Conservation (phyloP, 2,329 filamentous ascomycete species). For the Lanzia echinophila region DNA sequence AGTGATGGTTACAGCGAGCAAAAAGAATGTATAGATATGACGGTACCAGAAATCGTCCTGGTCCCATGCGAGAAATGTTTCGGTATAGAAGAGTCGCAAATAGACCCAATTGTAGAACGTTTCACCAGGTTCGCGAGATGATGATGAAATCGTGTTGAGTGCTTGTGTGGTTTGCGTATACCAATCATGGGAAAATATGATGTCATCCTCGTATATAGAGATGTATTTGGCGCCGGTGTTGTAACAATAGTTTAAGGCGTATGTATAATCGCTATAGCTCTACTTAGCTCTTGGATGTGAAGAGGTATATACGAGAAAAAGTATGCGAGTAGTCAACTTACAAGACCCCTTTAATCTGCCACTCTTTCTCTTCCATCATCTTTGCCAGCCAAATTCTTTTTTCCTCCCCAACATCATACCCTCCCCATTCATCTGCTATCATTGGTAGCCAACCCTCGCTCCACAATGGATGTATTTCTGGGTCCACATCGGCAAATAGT, state of each 20-base stretch:
- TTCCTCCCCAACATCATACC: neutral
- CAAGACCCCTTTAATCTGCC: conserved; percentile 1
- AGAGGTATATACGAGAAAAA: neutral
- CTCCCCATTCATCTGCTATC: conserved; percentile 1
- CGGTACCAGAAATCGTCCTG: conserved; percentile 12
- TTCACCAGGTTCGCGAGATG: neutral
- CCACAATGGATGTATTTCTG: conserved; percentile 2
- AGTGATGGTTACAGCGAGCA: neutral
- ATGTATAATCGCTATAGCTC: conserved; percentile 27
- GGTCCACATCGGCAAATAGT: neutral
- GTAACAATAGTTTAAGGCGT: conserved; percentile 28
- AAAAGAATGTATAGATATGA: conserved; percentile 9
- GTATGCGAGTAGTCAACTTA: neutral
- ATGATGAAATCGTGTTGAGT: conserved; percentile 10
- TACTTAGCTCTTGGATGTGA: neutral
- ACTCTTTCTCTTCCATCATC: neutral
- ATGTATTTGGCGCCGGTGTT: conserved; percentile 28
- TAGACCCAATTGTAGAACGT: conserved; percentile 14
- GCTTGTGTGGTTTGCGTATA: conserved; percentile 24
- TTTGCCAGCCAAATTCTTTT: neutral
- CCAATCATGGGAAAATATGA: conserved; percentile 34
- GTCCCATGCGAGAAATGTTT: conserved; percentile 16
- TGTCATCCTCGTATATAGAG: conserved; percentile 34
- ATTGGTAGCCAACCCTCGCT: neutral
- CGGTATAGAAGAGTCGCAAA: conserved; percentile 20